A percentile compares a stretch with the other conserved stretches of the same genome.
Evolutionary conservation across 306 rosid species (phyloP).

Genomic region (Gleditsia sinensis): DNA sequence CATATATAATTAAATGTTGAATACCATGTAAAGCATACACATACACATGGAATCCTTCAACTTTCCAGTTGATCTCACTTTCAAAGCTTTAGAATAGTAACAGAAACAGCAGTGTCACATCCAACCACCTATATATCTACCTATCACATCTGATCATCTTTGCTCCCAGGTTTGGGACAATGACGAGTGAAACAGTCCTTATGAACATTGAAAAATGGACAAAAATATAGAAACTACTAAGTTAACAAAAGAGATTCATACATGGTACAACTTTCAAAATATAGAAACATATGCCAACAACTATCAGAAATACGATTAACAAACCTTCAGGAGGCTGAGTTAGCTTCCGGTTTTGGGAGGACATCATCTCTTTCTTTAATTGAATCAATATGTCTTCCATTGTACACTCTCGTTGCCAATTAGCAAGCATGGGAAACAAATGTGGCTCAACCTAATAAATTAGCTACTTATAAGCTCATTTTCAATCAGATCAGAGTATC

Average conservation of each 20-base stretch:
- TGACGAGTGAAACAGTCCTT: neutral
- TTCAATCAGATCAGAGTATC: conserved; percentile 30
- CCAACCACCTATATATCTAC: neutral
- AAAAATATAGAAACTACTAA: neutral
- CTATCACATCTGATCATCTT: neutral
- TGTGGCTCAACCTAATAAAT: conserved; percentile 82
- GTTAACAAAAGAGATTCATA: neutral
- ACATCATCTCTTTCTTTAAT: conserved; percentile 94
- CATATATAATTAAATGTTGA: neutral
- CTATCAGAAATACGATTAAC: conserved; percentile 13
- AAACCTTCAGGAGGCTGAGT: conserved; percentile 94
- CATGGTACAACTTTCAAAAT: neutral
- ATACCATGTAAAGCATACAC: neutral
- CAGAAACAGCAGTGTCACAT: neutral
- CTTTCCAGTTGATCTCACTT: neutral
- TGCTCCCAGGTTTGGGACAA: neutral
- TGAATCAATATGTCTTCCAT: conserved; percentile 91
- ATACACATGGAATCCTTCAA: neutral
- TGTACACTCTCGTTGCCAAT: conserved; percentile 89
- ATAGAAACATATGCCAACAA: neutral
- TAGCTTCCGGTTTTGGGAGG: conserved; percentile 91
- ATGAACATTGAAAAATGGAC: conserved; percentile 8
- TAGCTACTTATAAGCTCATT: conserved; percentile 37
- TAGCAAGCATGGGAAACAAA: conserved; percentile 90
- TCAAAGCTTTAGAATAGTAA: neutral